Evolutionary conservation across 306 rosid species (phyloP), one percentile per base, ranked within the genome.

Genomic region (Trifolium pratense): DNA sequence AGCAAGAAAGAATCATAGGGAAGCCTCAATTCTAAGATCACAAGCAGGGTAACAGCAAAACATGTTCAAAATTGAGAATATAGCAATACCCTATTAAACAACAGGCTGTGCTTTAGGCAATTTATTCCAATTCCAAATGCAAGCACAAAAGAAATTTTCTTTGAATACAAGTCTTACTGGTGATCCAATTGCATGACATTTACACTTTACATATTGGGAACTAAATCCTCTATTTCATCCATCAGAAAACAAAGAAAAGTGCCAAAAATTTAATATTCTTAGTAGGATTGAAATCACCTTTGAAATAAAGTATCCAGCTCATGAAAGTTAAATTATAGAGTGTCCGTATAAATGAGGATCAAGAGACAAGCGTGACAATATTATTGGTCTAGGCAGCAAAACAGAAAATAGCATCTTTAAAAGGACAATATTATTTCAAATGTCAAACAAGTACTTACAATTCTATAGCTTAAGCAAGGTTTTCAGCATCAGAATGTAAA

Each of bases 201-300:
- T 17, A 61, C 69, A 36, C 25, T 37, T 61, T 9, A 61, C 62
- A 49, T 5, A 70, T 31, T 49, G 5, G 34, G 62, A 76, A 36
- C 62, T 60, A 77, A 77, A 49, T 55, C 66, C 71, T 49, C 53
- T 69, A 49, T 60, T 46, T 45, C 60, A 73, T 43, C 66, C 69
- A 70, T 51, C 71, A 51, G 66, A 49, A 37, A 34, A 65, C 25
- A 70, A 60, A 25, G 7, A 23, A 9, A 46, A 62, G 20, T 16
- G 61, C 29, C 10, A 29, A 57, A 6, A 26, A 31, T 49, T 70
- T 21, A 48, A 31, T 70, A 51, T 70, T 49, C 36, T 7, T 40
- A 14, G 59, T 52, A 16, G 42, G 49, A 78, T 13, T 62, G 51
- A 26, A 62, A 49, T 31, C 59, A 51, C 66, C 9, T 40, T 37